Base-by-base conservation (phyloP, 306 rosid species). In the Cucurbita moschata region DNA sequence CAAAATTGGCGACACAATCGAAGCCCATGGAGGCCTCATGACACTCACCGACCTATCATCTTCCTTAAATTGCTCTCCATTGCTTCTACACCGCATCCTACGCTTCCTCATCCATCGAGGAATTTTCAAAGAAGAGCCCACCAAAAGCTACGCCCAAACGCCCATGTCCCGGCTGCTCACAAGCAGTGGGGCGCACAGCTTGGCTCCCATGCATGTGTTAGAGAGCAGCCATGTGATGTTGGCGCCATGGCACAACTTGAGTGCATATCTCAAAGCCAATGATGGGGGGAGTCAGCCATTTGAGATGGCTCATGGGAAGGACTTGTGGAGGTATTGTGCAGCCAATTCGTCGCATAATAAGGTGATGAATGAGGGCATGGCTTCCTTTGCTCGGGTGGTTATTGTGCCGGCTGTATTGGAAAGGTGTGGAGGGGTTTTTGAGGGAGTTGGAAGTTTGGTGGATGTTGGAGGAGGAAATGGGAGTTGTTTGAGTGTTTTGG, bases 391-490 rank as follows among this genome's bases (percentile, higher is more conserved):
- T 4, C 81, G 79, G 57, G 4, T 61, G 23, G 10, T 38, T 8
- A 47, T 14, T 4, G 52, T 92, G 79, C 80, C 84, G 1, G 69
- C 77, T 0, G 51, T 87, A 1, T 8, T 85, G 39, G 58, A 71
- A 14, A 78, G 74, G 54, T 88, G 86, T 67, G 3, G 46, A 21
- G 85, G 85, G 70, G 73, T 59, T 4, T 84, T 89, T 50, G 65
- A 77, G 7, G 96, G 92, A 8, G 0, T 89, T n/a, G 8, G 5
- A 0, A 77, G 79, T 4, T 51, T 92, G 50, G 98, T 92, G 8
- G 96, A 92, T 67, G 96, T 87, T 1, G 98, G 96, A 8, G 92
- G 91, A 0, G 98, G 96, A 10, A 82, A 81, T 7, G 98, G 96
- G 6, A 84, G 83, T 1, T 4, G 82, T 54, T 73, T 85, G 79